These are phyloP conservation scores for Suhomyces faveliae DNA, from an alignment of 805 yeast genomes.

Conservation along the genomic window DNA sequence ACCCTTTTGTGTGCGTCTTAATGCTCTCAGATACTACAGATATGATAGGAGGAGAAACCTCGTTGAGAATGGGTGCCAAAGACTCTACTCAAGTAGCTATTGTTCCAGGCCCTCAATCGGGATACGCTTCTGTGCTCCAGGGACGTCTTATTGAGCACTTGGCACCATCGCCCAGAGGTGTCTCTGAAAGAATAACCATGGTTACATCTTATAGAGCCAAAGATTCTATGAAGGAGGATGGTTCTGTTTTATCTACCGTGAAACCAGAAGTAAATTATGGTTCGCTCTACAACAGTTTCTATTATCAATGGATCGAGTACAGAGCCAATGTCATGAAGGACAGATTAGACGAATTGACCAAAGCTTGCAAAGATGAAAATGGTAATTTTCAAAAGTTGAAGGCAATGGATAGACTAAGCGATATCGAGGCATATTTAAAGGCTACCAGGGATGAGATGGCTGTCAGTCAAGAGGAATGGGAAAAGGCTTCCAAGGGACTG, in stretches of 20 bases:
- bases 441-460: constrained; percentile 35
- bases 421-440: constrained; percentile 22
- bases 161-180: constrained; percentile 44
- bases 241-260: constrained; percentile 34
- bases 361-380: constrained; percentile 9
- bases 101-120: constrained; percentile 43
- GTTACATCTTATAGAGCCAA: constrained; percentile 41
- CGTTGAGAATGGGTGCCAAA: constrained; percentile 45
- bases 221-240: constrained; percentile 26
- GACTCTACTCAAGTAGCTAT: constrained; percentile 5
- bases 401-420: constrained; percentile 17
- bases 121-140: constrained; percentile 51
- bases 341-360: constrained; percentile 23
- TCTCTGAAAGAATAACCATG: constrained; percentile 40
- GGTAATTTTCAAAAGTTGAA: constrained; percentile 26
- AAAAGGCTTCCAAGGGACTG: constrained; percentile 5
- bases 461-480: constrained; percentile 17
- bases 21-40: constrained; percentile 58
- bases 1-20: constrained; percentile 62
- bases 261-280: constrained; percentile 41
- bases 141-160: constrained; percentile 47
- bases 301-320: constrained; percentile 37
- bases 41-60: constrained; percentile 64
- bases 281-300: constrained; percentile 33
- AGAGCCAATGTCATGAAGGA: constrained; percentile 26